These are phyloP conservation scores for Sclerotinia spermophila DNA, from an alignment of 2,329 filamentous ascomycete genomes.

Conservation along the genomic window DNA sequence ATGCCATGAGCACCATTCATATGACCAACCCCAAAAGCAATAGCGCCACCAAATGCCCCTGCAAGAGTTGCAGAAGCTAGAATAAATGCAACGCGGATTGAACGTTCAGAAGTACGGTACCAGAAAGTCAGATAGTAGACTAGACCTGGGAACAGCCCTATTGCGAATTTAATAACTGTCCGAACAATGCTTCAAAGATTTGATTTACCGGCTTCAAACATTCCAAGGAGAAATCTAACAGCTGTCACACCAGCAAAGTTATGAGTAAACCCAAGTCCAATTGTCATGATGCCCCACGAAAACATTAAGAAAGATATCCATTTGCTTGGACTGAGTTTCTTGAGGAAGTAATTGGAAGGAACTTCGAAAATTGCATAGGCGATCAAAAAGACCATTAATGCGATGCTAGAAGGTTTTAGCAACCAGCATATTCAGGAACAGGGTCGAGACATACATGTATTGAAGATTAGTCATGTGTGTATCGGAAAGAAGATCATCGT, in stretches of 20 bases:
- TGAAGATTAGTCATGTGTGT: conserved; percentile 59
- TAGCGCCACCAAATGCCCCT: conserved; percentile 35
- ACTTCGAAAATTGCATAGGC: conserved; percentile 49
- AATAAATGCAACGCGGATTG: conserved; percentile 35
- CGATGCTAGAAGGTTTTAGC: conserved; percentile 34
- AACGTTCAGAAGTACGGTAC: conserved; percentile 34
- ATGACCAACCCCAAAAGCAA: conserved; percentile 35
- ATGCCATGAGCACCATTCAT: conserved; percentile 32
- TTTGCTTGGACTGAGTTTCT: conserved; percentile 45
- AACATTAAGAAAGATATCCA: conserved; percentile 51
- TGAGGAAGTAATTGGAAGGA: conserved; percentile 48
- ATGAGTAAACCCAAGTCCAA: conserved; percentile 44
- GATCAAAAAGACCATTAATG: conserved; percentile 47
- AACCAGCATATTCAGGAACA: not conserved
- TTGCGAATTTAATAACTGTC: conserved; percentile 37
- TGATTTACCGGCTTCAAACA: conserved; percentile 45
- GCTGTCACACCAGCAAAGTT: conserved; percentile 44
- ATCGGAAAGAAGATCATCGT: conserved; percentile 59
- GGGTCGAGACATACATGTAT: conserved; percentile 46
- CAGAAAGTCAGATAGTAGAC: conserved; percentile 37
- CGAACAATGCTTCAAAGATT: conserved; percentile 37
- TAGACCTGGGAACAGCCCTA: conserved; percentile 44
- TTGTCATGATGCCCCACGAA: conserved; percentile 47
- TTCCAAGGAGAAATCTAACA: conserved; percentile 47
- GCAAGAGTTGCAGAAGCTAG: conserved; percentile 35